phyloP scores from a whole-genome alignment of 1,284 basidiomycete genomes.

The Ustilago sp. region DNA sequence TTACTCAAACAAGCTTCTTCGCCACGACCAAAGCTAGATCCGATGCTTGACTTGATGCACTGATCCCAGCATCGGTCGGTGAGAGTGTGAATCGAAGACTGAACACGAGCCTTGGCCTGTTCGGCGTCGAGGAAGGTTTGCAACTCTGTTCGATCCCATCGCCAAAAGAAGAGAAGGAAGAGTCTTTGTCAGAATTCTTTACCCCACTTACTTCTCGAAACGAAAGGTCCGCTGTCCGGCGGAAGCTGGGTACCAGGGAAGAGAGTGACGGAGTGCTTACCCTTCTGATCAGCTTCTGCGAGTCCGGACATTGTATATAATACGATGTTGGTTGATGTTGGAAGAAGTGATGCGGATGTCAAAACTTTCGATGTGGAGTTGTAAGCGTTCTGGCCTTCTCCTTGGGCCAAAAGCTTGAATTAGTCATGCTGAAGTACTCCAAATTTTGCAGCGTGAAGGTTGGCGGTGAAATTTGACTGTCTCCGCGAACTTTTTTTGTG shows the following conservation, averaged over 20 bases:
- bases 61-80: slow-evolving; percentile 72
- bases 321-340: slow-evolving; percentile 1
- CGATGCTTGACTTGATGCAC: slow-evolving; percentile 85
- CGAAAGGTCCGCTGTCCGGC: not conserved
- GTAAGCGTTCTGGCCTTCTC: slow-evolving; percentile 18
- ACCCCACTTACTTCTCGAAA: not conserved
- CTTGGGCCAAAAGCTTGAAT: slow-evolving; percentile 4
- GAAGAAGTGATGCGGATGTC: not conserved
- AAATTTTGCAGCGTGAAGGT: slow-evolving; percentile 20
- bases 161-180: not conserved
- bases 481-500: slow-evolving; percentile 13
- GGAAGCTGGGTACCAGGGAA: not conserved
- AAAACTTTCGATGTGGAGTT: slow-evolving; percentile 24
- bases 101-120: slow-evolving; percentile 84
- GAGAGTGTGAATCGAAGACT: slow-evolving; percentile 73
- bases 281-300: slow-evolving; percentile 61
- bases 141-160: slow-evolving; percentile 74
- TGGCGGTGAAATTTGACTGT: slow-evolving; percentile 22
- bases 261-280: slow-evolving; percentile 19
- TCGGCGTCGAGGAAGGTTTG: slow-evolving; percentile 85
- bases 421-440: slow-evolving; percentile 35
- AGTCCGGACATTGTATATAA: slow-evolving; percentile 46
- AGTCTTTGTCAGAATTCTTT: not conserved
- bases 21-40: slow-evolving; percentile 83
- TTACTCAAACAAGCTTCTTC: slow-evolving; percentile 88